Evolutionary conservation across 148 eudicot genomes (phyloP).

Genomic region (Camellia sinensis): DNA sequence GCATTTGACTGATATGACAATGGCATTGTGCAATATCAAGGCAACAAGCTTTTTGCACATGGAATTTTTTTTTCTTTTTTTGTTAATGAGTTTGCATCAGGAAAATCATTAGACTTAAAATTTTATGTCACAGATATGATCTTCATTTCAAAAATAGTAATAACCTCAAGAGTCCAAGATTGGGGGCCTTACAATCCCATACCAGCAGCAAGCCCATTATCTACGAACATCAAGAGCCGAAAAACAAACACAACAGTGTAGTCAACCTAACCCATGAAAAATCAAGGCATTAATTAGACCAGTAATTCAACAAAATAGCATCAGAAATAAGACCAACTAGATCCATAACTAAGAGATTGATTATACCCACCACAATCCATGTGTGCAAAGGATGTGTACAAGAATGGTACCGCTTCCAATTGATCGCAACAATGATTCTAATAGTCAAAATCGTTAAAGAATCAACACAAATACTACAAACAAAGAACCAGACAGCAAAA

Average conservation of each 20-base stretch:
- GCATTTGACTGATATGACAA: neutral
- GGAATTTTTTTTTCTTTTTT: too few species aligned
- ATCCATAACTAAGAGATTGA: conserved; percentile 2
- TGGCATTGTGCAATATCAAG: neutral
- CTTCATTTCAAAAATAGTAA: neutral
- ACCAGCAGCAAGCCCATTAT: conserved; percentile 88
- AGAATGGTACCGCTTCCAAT: conserved; percentile 74
- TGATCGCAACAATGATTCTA: conserved; percentile 79
- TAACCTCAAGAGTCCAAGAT: conserved; percentile 6
- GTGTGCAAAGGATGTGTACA: conserved; percentile 83
- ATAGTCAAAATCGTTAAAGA: conserved; percentile 42
- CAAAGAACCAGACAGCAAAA: neutral
- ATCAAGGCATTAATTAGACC: conserved; percentile 6
- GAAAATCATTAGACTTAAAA: too few species aligned
- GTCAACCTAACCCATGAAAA: conserved; percentile 56
- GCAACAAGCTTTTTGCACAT: neutral
- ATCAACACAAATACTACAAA: neutral
- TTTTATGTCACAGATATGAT: neutral
- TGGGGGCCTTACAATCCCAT: conserved; percentile 88
- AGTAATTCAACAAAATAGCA: conserved; percentile 3
- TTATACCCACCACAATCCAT: conserved; percentile 84
- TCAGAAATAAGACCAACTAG: conserved; percentile 12
- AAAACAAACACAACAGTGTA: conserved; percentile 81
- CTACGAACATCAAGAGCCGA: conserved; percentile 93
- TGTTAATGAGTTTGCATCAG: too few species aligned